Evolutionary conservation across 192 early-diverging fungal species (phyloP).

Genomic region (Radiomyces spectabilis): DNA sequence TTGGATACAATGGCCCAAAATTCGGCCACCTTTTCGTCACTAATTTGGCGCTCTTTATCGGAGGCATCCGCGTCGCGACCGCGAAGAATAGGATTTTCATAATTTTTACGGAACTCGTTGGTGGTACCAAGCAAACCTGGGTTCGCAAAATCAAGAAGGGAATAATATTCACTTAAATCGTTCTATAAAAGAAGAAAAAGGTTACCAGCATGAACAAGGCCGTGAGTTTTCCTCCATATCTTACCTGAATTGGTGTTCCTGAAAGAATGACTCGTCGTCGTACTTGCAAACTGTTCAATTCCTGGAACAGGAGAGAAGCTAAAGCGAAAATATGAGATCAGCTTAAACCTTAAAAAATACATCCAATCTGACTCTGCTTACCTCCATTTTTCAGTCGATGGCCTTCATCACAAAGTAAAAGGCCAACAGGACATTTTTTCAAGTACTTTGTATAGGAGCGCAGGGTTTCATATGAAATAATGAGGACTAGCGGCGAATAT

Average conservation of each 20-base stretch:
- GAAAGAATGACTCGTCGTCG: conserved; percentile 90
- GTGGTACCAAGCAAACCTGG: conserved; percentile 86
- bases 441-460: conserved; percentile 75
- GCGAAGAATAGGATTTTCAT: conserved; percentile 87
- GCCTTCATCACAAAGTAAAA: conserved; percentile 96
- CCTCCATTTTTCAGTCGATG: conserved; percentile 90
- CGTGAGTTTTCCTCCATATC: background rate
- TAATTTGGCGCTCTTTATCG: conserved; percentile 62
- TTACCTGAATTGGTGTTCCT: conserved; percentile 88
- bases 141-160: conserved; percentile 89
- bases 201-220: background rate
- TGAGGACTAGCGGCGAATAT: conserved; percentile 55
- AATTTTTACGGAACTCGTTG: conserved; percentile 85
- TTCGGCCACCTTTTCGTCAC: conserved; percentile 83
- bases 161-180: conserved; percentile 89
- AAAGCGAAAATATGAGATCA: conserved; percentile 67
- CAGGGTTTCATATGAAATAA: conserved; percentile 96
- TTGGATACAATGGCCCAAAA: conserved; percentile 81
- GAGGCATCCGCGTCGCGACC: conserved; percentile 90
- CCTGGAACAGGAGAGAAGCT: conserved; percentile 38
- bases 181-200: conserved; percentile 38
- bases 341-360: background rate
- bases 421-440: conserved; percentile 73
- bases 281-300: conserved; percentile 59
- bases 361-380: conserved; percentile 3